Evolutionary conservation across 108 stramenopile species (phyloP), one percentile per base, ranked within the genome.

Genomic region (Nitzschia sp.): DNA sequence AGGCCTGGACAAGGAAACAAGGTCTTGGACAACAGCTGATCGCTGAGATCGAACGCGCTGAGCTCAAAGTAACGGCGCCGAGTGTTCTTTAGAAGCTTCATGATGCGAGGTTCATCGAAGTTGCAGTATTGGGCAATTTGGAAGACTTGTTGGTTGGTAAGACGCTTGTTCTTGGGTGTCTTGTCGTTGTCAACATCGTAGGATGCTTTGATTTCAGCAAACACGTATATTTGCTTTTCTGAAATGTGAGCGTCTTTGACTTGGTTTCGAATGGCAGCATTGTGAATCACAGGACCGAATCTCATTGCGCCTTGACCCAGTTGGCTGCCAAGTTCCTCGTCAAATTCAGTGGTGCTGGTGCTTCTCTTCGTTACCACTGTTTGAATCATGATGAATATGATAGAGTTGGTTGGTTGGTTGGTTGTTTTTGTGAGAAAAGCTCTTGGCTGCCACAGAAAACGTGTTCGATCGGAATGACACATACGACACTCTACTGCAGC

Each of bases 1-100:
- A 81, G 40, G 17, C 73, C 76, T 19, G 83, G 83, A 20, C 78
- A 58, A 22, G 78, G 77, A 76, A 79, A 82, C 8, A 82, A 59
- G 0, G 81, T 82, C 43, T 75, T 60, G n/a, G 67, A 68, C 44
- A 37, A 15, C 12, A 78, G 39, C 57, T 77, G 76, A 8, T 21
- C 65, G 26, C 26, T 26, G n/a, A 53, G 51, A 10, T 52, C 51
- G 51, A 37, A 2, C 0, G 51, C 51, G 2, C 8, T 46, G 29
- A 65, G 21, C 14, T 46, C 9, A 51, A 65, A 53, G 51, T 39
- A 34, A 3, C 34, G 11, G 0, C 11, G 26, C 10, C 53, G 29
- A 29, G 21, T 19, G 7, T 10, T 1, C 37, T 53, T 52, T 51
- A 65, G 20, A 0, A 65, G 10, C 2, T 14, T 39, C 29, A 51